A percentile compares a stretch with the other conserved stretches of the same genome.
Evolutionary conservation across 2,329 filamentous ascomycete species (phyloP).

Genomic region (Colletotrichum sp.): DNA sequence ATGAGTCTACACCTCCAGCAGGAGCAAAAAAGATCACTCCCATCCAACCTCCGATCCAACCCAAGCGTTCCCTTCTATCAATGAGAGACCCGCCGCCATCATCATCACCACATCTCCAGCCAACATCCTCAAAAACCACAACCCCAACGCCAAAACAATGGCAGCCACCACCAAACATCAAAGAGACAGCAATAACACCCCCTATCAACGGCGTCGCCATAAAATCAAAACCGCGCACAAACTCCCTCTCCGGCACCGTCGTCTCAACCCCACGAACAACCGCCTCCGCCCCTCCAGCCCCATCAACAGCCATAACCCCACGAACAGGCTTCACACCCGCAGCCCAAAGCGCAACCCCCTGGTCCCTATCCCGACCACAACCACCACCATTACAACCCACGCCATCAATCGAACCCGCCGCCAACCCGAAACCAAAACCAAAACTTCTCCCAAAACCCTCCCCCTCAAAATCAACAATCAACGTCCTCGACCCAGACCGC

Average conservation of each 20-base stretch:
- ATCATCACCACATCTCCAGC: not conserved
- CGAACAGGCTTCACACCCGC: constrained; percentile 8
- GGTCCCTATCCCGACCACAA: not conserved
- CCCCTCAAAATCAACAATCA: not conserved
- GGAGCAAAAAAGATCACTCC: not conserved
- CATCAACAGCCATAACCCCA: not conserved
- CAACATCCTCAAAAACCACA: not conserved
- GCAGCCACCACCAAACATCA: not conserved
- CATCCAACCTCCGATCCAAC: not conserved
- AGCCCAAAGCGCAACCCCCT: not conserved
- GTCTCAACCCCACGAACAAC: not conserved
- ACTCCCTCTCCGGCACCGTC: not conserved
- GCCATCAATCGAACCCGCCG: not conserved
- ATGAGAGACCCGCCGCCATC: not conserved
- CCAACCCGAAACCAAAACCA: not conserved
- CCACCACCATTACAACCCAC: not conserved
- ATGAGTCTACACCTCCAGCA: not conserved
- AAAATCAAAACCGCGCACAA: not conserved
- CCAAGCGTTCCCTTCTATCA: not conserved
- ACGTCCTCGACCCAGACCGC: constrained; percentile 8
- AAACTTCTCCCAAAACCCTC: not conserved
- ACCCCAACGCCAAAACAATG: not conserved
- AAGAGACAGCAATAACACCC: not conserved
- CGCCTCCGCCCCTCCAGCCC: not conserved
- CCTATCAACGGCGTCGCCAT: not conserved